A percentile compares a stretch with the other conserved stretches of the same genome.
Evolutionary conservation across 306 rosid genomes (phyloP).

Genomic region (Glycine soja): DNA sequence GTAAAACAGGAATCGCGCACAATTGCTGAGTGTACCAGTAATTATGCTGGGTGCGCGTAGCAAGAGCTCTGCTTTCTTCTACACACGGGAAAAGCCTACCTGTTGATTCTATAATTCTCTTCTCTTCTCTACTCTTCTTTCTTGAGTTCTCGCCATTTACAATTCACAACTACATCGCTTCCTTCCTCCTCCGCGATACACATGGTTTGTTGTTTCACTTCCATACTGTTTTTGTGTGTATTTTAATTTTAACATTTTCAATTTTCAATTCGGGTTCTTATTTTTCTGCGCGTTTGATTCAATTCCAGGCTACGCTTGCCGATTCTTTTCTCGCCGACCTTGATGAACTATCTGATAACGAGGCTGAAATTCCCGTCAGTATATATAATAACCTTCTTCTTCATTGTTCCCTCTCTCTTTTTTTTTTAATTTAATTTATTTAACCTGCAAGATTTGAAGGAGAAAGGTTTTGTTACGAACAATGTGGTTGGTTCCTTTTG

Average conservation of each 20-base stretch:
- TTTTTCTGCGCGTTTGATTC: constrained; percentile 18
- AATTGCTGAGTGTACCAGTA: too few relatives aligned
- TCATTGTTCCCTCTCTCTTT: too few relatives aligned
- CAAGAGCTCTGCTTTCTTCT: not conserved
- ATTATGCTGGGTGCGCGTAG: too few relatives aligned
- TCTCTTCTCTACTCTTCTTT: not conserved
- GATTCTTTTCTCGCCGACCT: constrained; percentile 97
- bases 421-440: too few relatives aligned
- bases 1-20: too few relatives aligned
- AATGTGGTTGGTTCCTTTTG: constrained; percentile 3
- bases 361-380: constrained; percentile 73
- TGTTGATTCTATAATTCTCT: not conserved
- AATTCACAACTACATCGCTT: constrained; percentile 1
- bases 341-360: constrained; percentile 94
- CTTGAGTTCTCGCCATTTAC: not conserved
- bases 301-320: constrained; percentile 86
- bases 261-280: too few relatives aligned
- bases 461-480: not conserved
- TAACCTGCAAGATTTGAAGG: constrained; percentile 21
- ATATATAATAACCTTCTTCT: not conserved
- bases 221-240: too few relatives aligned
- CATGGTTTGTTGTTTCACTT: constrained; percentile 4
- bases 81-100: too few relatives aligned
- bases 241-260: too few relatives aligned
- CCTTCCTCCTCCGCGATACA: not conserved